Conservation (phyloP, 2,329 filamentous ascomycete species). For the Emmonsia crescens region DNA sequence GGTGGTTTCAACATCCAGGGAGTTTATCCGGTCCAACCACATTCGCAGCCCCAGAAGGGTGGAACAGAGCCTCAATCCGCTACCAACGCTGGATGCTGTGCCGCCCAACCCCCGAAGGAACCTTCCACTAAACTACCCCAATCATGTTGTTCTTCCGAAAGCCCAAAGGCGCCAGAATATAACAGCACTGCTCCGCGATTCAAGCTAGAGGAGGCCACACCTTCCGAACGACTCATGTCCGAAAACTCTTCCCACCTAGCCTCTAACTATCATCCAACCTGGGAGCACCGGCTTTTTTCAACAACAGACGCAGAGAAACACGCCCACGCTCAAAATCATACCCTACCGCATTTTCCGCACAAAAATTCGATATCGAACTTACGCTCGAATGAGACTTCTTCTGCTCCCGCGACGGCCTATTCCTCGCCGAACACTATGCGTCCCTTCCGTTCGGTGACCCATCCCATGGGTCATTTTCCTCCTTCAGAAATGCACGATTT, state of each 20-base stretch:
- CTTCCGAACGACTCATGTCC: neutral
- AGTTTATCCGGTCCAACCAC: neutral
- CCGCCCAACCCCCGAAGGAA: neutral
- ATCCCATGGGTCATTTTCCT: neutral
- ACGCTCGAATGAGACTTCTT: neutral
- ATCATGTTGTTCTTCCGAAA: neutral
- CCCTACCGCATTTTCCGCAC: neutral
- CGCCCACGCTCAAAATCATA: neutral
- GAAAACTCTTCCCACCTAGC: neutral
- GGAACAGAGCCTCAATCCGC: neutral
- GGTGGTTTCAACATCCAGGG: neutral
- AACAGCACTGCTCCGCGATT: neutral
- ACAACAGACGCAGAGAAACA: neutral
- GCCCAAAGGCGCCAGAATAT: neutral
- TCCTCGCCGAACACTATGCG: neutral
- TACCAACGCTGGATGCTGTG: neutral
- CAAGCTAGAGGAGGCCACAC: neutral
- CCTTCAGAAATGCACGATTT: neutral
- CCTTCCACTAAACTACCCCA: neutral
- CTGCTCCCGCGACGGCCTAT: slow-evolving; percentile 2
- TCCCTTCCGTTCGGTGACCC: neutral
- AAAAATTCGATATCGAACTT: neutral
- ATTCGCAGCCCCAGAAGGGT: neutral
- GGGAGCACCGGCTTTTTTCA: neutral
- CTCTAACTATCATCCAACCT: neutral